Evolutionary conservation across 176 grass and related monocot species (phyloP).

Genomic region (Ensete ventricosum): DNA sequence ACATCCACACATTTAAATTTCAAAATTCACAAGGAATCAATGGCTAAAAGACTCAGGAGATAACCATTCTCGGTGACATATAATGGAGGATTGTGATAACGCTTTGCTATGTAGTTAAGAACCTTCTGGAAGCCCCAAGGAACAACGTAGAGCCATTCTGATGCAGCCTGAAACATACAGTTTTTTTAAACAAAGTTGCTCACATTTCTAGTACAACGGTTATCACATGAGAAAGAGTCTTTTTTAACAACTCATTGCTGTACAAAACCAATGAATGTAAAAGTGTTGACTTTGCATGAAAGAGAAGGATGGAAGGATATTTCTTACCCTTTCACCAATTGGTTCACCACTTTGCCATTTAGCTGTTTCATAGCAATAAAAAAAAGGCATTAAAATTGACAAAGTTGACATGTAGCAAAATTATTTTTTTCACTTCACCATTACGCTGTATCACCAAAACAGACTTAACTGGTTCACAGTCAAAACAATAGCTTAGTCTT

Average conservation of each 20-base stretch:
- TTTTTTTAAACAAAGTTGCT: slow-evolving; percentile 9
- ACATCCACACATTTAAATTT: too few species aligned
- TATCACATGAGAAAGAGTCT: not conserved
- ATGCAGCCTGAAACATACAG: slow-evolving; percentile 71
- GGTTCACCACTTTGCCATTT: slow-evolving; percentile 51
- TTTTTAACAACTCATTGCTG: not conserved
- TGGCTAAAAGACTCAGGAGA: slow-evolving; percentile 14
- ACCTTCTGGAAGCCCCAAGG: slow-evolving; percentile 79
- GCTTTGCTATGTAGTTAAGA: slow-evolving; percentile 61
- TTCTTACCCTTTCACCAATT: slow-evolving; percentile 87
- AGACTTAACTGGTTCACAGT: too few species aligned
- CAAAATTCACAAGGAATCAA: not conserved
- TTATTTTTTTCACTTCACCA: too few species aligned
- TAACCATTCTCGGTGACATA: slow-evolving; percentile 95
- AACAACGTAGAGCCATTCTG: slow-evolving; percentile 88
- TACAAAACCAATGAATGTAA: not conserved
- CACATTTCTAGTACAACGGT: not conserved
- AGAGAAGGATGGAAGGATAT: not conserved
- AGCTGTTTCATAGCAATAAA: slow-evolving; percentile 36
- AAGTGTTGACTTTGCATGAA: too few species aligned
- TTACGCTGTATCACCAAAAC: too few species aligned
- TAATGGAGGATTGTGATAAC: slow-evolving; percentile 55
- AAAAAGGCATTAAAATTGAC: not conserved
- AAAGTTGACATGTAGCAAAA: too few species aligned
- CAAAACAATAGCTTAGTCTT: too few species aligned